Evolutionary conservation across 139 green algal species (phyloP).

Genomic region (Coccomyxa sp.): DNA sequence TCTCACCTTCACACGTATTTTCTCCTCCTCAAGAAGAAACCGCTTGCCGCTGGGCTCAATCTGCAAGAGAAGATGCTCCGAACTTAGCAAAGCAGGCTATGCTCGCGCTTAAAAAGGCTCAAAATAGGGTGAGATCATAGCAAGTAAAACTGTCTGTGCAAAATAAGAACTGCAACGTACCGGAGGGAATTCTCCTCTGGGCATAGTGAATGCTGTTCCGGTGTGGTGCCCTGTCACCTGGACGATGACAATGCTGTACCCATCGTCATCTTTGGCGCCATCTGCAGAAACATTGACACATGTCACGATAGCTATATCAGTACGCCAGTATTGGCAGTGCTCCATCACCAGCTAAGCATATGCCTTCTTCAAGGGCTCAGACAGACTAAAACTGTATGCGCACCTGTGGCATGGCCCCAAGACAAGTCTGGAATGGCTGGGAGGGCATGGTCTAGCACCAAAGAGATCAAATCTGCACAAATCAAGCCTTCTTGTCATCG

Average conservation of each 20-base stretch:
- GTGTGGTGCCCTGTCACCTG: slow-evolving; percentile 31
- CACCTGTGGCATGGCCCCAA: slow-evolving; percentile 14
- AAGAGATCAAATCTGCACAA: background rate
- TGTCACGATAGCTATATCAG: background rate
- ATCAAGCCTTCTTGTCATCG: background rate
- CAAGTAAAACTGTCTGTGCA: background rate
- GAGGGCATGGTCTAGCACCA: background rate
- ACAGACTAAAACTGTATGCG: background rate
- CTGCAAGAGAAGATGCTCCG: background rate
- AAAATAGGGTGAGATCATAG: background rate
- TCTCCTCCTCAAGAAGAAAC: slow-evolving; percentile 16
- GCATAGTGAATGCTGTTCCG: slow-evolving; percentile 21
- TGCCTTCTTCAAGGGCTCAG: no score
- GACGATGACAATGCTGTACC: slow-evolving; percentile 11
- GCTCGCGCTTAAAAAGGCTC: background rate
- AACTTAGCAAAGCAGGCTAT: background rate
- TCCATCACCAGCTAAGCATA: no score
- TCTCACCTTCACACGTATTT: slow-evolving; percentile 29
- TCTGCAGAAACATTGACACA: slow-evolving; percentile 10
- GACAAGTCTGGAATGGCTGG: slow-evolving; percentile 37
- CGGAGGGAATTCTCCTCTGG: slow-evolving; percentile 7
- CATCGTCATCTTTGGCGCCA: slow-evolving; percentile 22
- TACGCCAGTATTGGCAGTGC: no score
- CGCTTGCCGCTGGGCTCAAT: slow-evolving; percentile 12
- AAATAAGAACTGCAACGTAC: background rate